Conservation (phyloP, 2,329 filamentous ascomycete genomes). For the Orbilia javanica region DNA sequence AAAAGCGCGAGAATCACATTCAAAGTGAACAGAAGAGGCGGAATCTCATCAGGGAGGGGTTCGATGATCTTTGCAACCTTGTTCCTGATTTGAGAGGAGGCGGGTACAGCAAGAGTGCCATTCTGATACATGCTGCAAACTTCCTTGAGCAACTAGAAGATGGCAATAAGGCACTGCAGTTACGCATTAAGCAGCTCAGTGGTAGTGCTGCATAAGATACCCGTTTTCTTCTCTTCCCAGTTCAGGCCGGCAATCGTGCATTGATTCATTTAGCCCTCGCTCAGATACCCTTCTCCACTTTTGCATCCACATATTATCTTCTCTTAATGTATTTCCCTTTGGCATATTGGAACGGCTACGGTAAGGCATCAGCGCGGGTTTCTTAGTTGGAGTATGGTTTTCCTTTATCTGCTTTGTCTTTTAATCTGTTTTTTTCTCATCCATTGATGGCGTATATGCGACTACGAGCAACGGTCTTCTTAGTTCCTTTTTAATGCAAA, state of each 20-base stretch:
- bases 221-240: conserved; percentile 1
- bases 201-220: conserved; percentile 61
- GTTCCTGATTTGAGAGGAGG: conserved; percentile 81
- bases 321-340: conserved; percentile 24
- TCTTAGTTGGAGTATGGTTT: conserved; percentile 40
- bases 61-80: conserved; percentile 80
- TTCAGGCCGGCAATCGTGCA: conserved; percentile 14
- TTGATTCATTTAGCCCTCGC: conserved; percentile 11
- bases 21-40: conserved; percentile 87
- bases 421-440: neutral
- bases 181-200: conserved; percentile 69
- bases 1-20: conserved; percentile 89
- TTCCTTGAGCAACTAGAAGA: conserved; percentile 80
- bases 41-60: conserved; percentile 83
- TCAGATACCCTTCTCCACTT: conserved; percentile 40
- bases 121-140: conserved; percentile 79
- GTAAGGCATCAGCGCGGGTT: conserved; percentile 31
- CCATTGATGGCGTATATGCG: conserved; percentile 42
- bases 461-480: conserved; percentile 48
- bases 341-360: conserved; percentile 45
- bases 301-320: conserved; percentile 6
- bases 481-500: conserved; percentile 8
- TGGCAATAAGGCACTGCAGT: conserved; percentile 75
- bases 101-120: conserved; percentile 84
- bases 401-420: neutral